phyloP scores from a whole-genome alignment of 805 yeast genomes.

The Kurtzmaniella fragi region DNA sequence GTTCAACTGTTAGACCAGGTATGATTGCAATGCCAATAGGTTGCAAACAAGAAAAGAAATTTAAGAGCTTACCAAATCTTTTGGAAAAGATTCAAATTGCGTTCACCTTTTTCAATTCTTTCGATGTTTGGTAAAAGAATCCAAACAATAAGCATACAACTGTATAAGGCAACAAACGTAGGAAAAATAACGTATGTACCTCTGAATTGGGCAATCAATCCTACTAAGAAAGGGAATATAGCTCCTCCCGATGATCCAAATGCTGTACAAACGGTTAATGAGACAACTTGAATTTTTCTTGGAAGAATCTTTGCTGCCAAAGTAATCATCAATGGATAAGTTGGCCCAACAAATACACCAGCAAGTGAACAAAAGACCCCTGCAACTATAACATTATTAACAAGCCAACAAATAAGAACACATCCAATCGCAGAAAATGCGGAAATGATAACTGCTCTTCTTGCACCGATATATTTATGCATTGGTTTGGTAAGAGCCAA shows the following conservation, averaged over 20 bases:
- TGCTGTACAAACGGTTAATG: slow-evolving; percentile 48
- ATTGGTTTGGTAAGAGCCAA: slow-evolving; percentile 40
- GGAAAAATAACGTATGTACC: slow-evolving; percentile 52
- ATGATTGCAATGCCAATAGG: too few relatives aligned
- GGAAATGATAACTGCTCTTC: slow-evolving; percentile 38
- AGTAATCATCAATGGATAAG: slow-evolving; percentile 51
- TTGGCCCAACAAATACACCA: slow-evolving; percentile 65
- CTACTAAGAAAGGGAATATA: slow-evolving; percentile 48
- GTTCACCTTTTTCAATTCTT: not conserved
- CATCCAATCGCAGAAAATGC: slow-evolving; percentile 29
- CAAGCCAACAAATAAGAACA: slow-evolving; percentile 43
- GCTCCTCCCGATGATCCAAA: slow-evolving; percentile 60
- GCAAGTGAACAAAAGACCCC: slow-evolving; percentile 44
- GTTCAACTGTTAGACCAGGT: too few relatives aligned
- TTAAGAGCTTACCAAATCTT: not conserved
- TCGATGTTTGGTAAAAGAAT: slow-evolving; percentile 3
- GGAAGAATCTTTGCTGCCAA: slow-evolving; percentile 42
- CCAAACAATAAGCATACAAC: slow-evolving; percentile 17
- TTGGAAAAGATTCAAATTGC: not conserved
- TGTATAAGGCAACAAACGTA: slow-evolving; percentile 33
- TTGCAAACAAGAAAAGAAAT: too few relatives aligned
- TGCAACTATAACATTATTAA: slow-evolving; percentile 39
- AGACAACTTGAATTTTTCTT: slow-evolving; percentile 45
- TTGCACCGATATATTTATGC: slow-evolving; percentile 37
- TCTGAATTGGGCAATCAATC: slow-evolving; percentile 39